These are phyloP conservation scores for Picea glauca DNA, from an alignment of 75 land plant species.

Conservation along the genomic window DNA sequence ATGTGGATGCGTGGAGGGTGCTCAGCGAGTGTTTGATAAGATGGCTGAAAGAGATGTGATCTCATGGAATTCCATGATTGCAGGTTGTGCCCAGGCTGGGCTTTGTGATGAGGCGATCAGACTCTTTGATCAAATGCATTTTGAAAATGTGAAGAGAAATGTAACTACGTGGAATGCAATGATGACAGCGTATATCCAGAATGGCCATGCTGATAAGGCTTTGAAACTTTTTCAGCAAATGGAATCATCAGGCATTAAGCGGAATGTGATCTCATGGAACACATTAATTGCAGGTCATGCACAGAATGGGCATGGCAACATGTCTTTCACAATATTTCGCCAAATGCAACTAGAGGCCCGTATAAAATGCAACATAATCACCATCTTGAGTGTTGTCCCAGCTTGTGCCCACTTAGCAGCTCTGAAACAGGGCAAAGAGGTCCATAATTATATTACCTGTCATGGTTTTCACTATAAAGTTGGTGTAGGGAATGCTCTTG, in stretches of 20 bases:
- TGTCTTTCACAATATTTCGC: constrained; percentile 39
- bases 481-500: constrained; percentile 43
- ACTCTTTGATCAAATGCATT: constrained; percentile 11
- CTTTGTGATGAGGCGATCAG: constrained; percentile 12
- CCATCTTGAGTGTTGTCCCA: constrained; percentile 37
- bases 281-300: background rate
- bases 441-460: constrained; percentile 27
- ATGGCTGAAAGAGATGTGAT: constrained; percentile 36
- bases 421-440: constrained; percentile 38
- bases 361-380: constrained; percentile 38
- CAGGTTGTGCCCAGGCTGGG: constrained; percentile 23
- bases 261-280: background rate
- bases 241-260: background rate
- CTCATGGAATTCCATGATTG: constrained; percentile 55
- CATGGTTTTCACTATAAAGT: constrained; percentile 26
- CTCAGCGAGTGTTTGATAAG: constrained; percentile 31
- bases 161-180: background rate
- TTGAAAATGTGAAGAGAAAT: constrained; percentile 3
- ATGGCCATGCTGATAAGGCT: background rate
- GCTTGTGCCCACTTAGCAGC: constrained; percentile 31
- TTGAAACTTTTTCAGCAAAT: background rate
- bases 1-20: constrained; percentile 25
- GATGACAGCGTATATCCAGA: background rate
- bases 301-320: constrained; percentile 29
- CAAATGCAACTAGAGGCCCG: constrained; percentile 26